A percentile compares a stretch with the other conserved stretches of the same genome.
Evolutionary conservation across 768 basidiomycete genomes (phyloP).

Genomic region (Tylopilus sp.): DNA sequence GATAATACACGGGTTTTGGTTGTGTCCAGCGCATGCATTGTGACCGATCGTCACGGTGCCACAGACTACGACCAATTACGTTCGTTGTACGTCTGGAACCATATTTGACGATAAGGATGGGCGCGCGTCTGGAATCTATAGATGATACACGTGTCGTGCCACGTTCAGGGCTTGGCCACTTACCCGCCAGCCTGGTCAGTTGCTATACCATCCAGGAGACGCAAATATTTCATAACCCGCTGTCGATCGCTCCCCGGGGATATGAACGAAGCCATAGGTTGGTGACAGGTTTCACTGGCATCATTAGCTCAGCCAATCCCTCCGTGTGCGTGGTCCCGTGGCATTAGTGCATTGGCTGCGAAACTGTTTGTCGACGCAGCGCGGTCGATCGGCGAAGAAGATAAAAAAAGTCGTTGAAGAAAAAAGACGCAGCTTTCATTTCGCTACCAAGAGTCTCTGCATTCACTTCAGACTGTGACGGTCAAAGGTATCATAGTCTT

Average conservation of each 20-base stretch:
- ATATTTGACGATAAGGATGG: constrained; percentile 29
- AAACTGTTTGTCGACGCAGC: constrained; percentile 9
- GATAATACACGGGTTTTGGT: background rate
- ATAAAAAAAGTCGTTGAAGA: background rate
- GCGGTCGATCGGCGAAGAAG: background rate
- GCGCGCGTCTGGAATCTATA: constrained; percentile 7
- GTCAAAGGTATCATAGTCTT: background rate
- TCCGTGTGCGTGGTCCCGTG: constrained; percentile 22
- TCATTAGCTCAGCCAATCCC: constrained; percentile 27
- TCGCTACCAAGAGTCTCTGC: background rate
- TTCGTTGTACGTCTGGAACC: constrained; percentile 1
- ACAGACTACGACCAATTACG: background rate
- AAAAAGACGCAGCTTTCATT: background rate
- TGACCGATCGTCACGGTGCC: background rate
- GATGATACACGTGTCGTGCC: constrained; percentile 19
- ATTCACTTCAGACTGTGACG: background rate
- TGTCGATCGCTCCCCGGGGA: constrained; percentile 23
- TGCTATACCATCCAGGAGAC: constrained; percentile 4
- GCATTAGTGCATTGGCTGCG: constrained; percentile 13
- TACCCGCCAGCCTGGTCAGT: background rate
- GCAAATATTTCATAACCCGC: background rate
- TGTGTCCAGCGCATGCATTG: background rate
- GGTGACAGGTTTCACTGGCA: constrained; percentile 21
- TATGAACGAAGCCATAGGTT: constrained; percentile 13
- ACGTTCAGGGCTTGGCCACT: constrained; percentile 9